Evolutionary conservation across 805 yeast species (phyloP).

Genomic region (Candida chilensis): DNA sequence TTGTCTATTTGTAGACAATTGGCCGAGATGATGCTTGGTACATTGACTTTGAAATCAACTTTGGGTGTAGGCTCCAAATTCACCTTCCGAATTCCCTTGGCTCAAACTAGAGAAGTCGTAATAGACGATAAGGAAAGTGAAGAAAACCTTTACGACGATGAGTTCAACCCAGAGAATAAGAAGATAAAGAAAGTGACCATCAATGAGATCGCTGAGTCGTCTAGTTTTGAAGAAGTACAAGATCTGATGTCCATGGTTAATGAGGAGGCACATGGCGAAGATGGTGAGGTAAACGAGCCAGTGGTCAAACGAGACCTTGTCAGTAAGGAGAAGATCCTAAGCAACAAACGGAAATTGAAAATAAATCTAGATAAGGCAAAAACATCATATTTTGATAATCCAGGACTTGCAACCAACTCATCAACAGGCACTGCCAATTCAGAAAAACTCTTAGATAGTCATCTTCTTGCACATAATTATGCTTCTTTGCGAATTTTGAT

Average conservation of each 20-base stretch:
- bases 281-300: too few relatives aligned
- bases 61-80: slow-evolving; percentile 83
- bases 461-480: too few relatives aligned
- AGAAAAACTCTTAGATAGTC: too few relatives aligned
- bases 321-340: neutral
- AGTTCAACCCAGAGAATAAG: slow-evolving; percentile 48
- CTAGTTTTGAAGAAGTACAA: too few relatives aligned
- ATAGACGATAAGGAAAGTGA: slow-evolving; percentile 22
- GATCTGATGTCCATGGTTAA: too few relatives aligned
- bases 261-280: too few relatives aligned
- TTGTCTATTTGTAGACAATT: slow-evolving; percentile 82
- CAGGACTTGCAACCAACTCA: slow-evolving; percentile 32
- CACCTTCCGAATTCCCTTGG: slow-evolving; percentile 68
- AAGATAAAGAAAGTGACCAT: slow-evolving; percentile 43
- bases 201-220: slow-evolving; percentile 6
- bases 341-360: neutral
- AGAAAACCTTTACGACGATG: slow-evolving; percentile 50
- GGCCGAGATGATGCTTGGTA: slow-evolving; percentile 86
- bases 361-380: neutral
- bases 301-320: neutral
- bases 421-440: slow-evolving; percentile 47
- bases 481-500: slow-evolving; percentile 51
- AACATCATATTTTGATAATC: slow-evolving; percentile 24
- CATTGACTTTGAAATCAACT: slow-evolving; percentile 61
- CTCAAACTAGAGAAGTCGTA: slow-evolving; percentile 50